phyloP scores from a whole-genome alignment of 1,139 yeast species.

The Blastobotrys buckinghamii region DNA sequence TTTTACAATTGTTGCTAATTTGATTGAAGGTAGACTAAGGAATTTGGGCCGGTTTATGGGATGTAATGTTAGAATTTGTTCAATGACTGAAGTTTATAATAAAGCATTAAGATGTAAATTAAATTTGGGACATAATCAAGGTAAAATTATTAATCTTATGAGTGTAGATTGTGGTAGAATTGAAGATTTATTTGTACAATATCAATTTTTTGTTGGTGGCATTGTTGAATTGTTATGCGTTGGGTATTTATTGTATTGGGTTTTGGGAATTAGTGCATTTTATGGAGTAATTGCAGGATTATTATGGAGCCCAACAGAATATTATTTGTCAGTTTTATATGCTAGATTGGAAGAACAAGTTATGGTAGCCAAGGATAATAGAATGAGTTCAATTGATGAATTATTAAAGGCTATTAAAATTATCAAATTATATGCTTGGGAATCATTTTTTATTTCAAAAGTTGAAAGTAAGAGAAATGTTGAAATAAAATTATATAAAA shows the following conservation, averaged over 20 bases:
- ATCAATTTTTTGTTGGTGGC: slow-evolving; percentile 14
- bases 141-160: slow-evolving; percentile 78
- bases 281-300: slow-evolving; percentile 42
- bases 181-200: slow-evolving; percentile 66
- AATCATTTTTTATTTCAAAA: slow-evolving; percentile 66
- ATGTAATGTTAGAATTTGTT: background rate
- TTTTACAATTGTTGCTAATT: background rate
- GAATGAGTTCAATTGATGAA: slow-evolving; percentile 89
- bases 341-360: slow-evolving; percentile 53
- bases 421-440: slow-evolving; percentile 96
- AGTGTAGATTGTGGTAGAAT: slow-evolving; percentile 55
- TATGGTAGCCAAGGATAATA: slow-evolving; percentile 74
- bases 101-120: slow-evolving; percentile 1
- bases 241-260: slow-evolving; percentile 47
- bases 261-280: slow-evolving; percentile 85
- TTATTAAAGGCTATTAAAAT: slow-evolving; percentile 90
- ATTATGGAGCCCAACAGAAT: slow-evolving; percentile 30
- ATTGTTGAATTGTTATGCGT: background rate
- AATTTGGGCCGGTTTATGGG: background rate
- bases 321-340: slow-evolving; percentile 41
- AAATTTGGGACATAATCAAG: slow-evolving; percentile 31
- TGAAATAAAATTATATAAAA: slow-evolving; percentile 54
- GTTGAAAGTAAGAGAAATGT: slow-evolving; percentile 66
- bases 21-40: background rate
- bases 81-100: background rate